Conservation (phyloP, 2,329 filamentous ascomycete genomes). For the Fusarium graminum region DNA sequence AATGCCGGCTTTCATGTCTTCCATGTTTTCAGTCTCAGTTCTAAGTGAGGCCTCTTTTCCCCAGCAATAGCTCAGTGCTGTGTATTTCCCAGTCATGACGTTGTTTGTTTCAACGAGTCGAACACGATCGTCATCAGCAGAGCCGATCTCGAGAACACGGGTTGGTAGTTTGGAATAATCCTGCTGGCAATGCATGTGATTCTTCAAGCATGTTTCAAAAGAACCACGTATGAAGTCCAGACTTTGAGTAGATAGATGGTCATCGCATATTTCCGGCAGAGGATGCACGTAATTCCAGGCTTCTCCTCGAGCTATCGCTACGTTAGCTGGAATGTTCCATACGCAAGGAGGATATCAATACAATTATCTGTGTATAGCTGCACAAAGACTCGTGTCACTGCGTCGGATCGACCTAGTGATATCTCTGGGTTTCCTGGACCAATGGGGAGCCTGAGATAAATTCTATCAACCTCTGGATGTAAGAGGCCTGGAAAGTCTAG, state of each 20-base stretch:
- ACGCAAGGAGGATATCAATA: background rate
- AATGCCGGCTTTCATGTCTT: slow-evolving; percentile 19
- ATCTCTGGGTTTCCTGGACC: slow-evolving; percentile 34
- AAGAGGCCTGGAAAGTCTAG: slow-evolving; percentile 17
- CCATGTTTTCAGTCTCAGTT: slow-evolving; percentile 9
- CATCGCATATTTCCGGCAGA: slow-evolving; percentile 28
- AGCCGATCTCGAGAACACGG: slow-evolving; percentile 32
- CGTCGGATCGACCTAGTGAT: background rate
- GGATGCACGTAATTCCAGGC: slow-evolving; percentile 22
- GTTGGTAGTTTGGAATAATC: slow-evolving; percentile 13
- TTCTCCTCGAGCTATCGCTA: slow-evolving; percentile 2
- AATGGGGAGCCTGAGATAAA: slow-evolving; percentile 25
- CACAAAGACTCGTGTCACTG: slow-evolving; percentile 1
- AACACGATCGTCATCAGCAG: background rate
- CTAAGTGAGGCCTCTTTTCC: slow-evolving; percentile 14
- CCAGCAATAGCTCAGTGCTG: slow-evolving; percentile 44
- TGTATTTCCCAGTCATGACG: slow-evolving; percentile 5
- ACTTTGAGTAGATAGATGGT: slow-evolving; percentile 28
- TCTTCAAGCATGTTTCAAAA: slow-evolving; percentile 13
- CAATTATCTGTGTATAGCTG: slow-evolving; percentile 31
- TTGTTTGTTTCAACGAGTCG: slow-evolving; percentile 12
- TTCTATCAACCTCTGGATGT: background rate
- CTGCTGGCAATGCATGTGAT: slow-evolving; percentile 18
- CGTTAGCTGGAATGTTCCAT: background rate
- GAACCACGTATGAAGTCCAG: slow-evolving; percentile 29